Evolutionary conservation across 345 rosid genomes (phyloP), one percentile per base, ranked within the genome.

Genomic region (Clarkia xantiana): DNA sequence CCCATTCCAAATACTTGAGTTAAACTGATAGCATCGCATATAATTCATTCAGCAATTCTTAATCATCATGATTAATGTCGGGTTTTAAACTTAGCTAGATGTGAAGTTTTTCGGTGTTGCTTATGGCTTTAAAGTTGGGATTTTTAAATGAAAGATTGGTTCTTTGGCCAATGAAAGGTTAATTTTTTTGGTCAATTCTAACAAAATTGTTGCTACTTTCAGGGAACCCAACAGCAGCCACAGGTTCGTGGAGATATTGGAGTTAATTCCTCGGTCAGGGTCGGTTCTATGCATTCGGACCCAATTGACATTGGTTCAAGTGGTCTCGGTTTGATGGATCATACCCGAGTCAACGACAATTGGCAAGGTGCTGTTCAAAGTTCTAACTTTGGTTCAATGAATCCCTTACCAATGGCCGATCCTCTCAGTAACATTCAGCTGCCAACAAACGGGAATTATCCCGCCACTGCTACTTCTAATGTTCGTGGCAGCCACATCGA

Each of bases 331-430:
- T 49, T 66, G 45, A 52, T 64, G 14, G 71, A 75, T 57, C 76
- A 62, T 10, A 49, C 61, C 53, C 70, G 65, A 69, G 62, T 66
- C 52, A 58, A 58, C 51, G 84, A 70, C 25, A 73, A 54, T 59
- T 80, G 84, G 87, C 60, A 81, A 48, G 70, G 61, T 39, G 56
- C 72, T 52, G 72, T 64, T 48, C 77, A 67, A 55, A 72, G 76
- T 4, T 66, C 78, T 0, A 56, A 45, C 20, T 54, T 60, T 48
- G 68, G 63, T 14, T 55, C 77, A 19, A 42, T 51, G 50, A 61
- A 49, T 64, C 68, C 67, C 45, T 62, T 63, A 48, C 61, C 68
- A 11, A 14, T 53, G 40, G 47, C 18, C 23, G 63, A 55, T 52
- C 58, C 60, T 48, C 73, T 77, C 23, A 44, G 61, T 42, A 73